Evolutionary conservation across 805 yeast species (phyloP), one percentile per base, ranked within the genome.

Genomic region (Spathaspora arborariae): DNA sequence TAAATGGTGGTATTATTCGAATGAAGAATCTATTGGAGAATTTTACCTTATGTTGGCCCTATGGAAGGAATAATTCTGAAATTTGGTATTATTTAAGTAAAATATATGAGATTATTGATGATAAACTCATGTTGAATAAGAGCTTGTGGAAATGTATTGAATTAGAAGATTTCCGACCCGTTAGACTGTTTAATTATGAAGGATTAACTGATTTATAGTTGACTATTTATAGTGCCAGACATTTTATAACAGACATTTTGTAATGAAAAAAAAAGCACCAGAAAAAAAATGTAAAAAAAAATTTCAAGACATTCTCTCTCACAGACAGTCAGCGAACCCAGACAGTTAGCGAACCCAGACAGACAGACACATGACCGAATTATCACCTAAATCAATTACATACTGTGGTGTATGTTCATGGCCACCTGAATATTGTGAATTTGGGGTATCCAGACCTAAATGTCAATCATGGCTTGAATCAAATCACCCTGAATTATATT

Each of bases 351-450:
- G 26, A 22, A 22, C 6, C 26, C 26, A 22, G 35, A 30, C 35
- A 30, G 33, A 10, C 35, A 33, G 6, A 47, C 22, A 19, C 11
- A 55, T 53, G 56, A 38, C 56, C 3, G 53, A 51, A 47, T 47
- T 52, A n/a, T 44, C 26, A 8, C 67, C 75, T n/a, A 61, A 50
- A 46, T 18, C 50, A 10, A 79, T 83, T 18, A 58, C 76, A 13
- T 88, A 88, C 68, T 88, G 96, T 63, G 89, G 81, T 4, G 78
- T 88, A 11, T 88, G 96, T 62, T 68, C 88, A 1, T 83, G 78
- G 60, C 96, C 96, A n/a, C 88, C 88, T 3, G 96, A 80, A 65
- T 91, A 83, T 68, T 91, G 98, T 70, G 97, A 92, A 62, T 91
- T 91, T 61, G 94, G 96, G 10, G 87, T 85, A 40, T 70, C 82